phyloP scores from a whole-genome alignment of 345 rosid genomes.

The Populus tremula region DNA sequence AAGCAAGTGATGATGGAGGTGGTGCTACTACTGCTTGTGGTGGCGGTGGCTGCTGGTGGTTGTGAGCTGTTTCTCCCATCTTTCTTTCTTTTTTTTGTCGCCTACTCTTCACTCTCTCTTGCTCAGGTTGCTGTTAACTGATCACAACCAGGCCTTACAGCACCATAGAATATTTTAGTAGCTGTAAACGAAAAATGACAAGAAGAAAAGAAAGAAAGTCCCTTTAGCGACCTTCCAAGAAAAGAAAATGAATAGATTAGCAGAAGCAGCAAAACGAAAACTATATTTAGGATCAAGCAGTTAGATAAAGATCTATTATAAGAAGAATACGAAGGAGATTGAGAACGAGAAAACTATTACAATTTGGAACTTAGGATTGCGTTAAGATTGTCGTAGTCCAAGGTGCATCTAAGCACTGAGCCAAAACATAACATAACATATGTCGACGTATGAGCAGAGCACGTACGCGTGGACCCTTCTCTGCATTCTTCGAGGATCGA shows the following conservation, averaged over 20 bases:
- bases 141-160: neutral
- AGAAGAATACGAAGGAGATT: neutral
- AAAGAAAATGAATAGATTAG: neutral
- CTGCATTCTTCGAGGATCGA: neutral
- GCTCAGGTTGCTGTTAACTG: neutral
- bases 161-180: no score
- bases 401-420: neutral
- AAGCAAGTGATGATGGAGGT: conserved; percentile 46
- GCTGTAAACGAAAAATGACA: conserved; percentile 6
- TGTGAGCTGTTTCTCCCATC: conserved; percentile 27
- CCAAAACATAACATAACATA: neutral
- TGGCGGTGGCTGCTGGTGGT: conserved; percentile 36
- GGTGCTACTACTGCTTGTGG: conserved; percentile 34
- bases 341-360: neutral
- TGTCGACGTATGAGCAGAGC: conserved; percentile 5
- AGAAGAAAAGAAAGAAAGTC: conserved; percentile 7
- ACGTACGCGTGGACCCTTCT: conserved; percentile 4
- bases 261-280: neutral
- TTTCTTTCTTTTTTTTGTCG: neutral
- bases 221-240: neutral
- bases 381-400: conserved; percentile 26
- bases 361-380: conserved; percentile 6
- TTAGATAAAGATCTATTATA: neutral
- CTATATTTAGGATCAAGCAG: neutral
- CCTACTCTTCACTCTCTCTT: neutral